phyloP scores from a whole-genome alignment of 2,329 filamentous ascomycete genomes.

The Aspergillus pseudotamarii region DNA sequence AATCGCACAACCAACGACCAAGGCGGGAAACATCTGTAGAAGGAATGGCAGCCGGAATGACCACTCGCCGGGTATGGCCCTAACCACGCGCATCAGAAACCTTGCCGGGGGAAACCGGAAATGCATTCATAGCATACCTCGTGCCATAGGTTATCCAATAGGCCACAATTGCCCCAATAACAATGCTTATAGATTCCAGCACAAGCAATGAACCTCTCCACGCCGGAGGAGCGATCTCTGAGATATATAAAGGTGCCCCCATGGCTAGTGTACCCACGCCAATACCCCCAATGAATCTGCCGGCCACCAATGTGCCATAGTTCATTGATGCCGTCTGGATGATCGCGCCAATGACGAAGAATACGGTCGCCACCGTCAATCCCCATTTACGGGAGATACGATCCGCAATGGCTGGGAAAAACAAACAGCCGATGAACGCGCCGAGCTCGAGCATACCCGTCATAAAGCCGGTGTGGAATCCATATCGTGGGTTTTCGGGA shows the following conservation, averaged over 20 bases:
- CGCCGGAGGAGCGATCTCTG: constrained; percentile 44
- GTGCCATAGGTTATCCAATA: constrained; percentile 53
- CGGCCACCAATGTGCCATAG: constrained; percentile 34
- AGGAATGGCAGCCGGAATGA: constrained; percentile 53
- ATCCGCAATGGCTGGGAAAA: constrained; percentile 43
- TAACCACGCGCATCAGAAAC: neutral
- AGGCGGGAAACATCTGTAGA: constrained; percentile 47
- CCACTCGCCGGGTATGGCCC: constrained; percentile 33
- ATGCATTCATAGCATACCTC: constrained; percentile 18
- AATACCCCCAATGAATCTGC: constrained; percentile 42
- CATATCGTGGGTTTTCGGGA: constrained; percentile 32
- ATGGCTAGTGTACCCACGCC: constrained; percentile 40
- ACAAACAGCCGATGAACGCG: constrained; percentile 40
- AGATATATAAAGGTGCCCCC: constrained; percentile 55
- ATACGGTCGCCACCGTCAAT: constrained; percentile 30
- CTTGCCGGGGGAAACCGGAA: neutral
- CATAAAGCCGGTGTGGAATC: constrained; percentile 39
- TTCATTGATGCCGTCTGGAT: constrained; percentile 38
- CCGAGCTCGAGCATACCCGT: constrained; percentile 48
- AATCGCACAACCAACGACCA: constrained; percentile 31
- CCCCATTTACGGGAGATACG: constrained; percentile 47
- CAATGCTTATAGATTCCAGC: constrained; percentile 28
- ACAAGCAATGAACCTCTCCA: constrained; percentile 27
- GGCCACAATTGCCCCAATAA: constrained; percentile 28
- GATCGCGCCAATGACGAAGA: constrained; percentile 49